Evolutionary conservation across 2,329 filamentous ascomycete species (phyloP).

Genomic region (Trichoderma sp.): DNA sequence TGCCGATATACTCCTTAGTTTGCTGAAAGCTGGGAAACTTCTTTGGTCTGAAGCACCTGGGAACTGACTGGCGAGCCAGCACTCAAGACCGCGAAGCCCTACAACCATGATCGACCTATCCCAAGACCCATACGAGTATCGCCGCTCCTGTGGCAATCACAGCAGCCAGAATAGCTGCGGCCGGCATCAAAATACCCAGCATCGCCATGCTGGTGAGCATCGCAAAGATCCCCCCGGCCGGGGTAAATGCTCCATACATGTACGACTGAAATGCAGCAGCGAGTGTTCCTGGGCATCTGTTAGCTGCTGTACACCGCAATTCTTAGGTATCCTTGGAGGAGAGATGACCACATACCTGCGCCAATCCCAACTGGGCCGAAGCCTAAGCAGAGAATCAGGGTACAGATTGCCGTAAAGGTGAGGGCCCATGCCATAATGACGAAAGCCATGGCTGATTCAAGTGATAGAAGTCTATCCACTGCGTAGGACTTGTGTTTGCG

Average conservation of each 20-base stretch:
- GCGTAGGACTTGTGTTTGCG: neutral
- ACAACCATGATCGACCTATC: neutral
- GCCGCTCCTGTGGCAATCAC: conserved; percentile 7
- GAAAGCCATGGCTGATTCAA: neutral
- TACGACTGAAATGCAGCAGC: conserved; percentile 17
- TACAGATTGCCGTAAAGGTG: conserved; percentile 12
- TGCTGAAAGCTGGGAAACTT: neutral
- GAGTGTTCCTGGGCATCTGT: neutral
- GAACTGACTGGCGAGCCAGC: no score
- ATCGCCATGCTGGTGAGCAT: conserved; percentile 18
- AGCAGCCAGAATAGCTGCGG: neutral
- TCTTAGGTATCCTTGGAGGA: neutral
- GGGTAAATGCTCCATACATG: conserved; percentile 18
- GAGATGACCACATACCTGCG: conserved; percentile 2
- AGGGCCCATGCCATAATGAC: conserved; percentile 12
- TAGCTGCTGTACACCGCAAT: neutral
- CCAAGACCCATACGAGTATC: neutral
- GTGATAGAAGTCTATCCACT: no score
- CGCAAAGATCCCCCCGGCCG: conserved; percentile 16
- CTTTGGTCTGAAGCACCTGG: neutral
- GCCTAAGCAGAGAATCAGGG: conserved; percentile 15
- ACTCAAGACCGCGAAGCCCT: neutral
- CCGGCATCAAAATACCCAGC: conserved; percentile 18
- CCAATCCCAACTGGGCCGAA: conserved; percentile 18
- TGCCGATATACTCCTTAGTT: no score